phyloP scores from a whole-genome alignment of 2,329 filamentous ascomycete genomes.

The Cytospora chrysosperma region DNA sequence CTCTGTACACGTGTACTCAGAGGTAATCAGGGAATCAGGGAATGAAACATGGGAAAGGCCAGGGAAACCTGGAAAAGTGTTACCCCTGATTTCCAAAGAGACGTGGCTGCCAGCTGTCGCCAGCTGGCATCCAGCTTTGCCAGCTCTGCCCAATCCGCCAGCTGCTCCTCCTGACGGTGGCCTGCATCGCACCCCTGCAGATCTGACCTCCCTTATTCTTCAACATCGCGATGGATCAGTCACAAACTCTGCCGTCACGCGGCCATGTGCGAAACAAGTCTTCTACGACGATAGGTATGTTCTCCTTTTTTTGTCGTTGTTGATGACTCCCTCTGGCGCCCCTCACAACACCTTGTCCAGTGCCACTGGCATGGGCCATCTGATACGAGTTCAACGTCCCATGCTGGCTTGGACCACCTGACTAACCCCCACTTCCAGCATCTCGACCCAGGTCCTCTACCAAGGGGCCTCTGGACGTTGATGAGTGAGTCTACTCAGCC shows the following conservation, averaged over 20 bases:
- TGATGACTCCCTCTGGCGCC: too few relatives aligned
- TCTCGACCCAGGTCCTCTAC: slow-evolving; percentile 68
- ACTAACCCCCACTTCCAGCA: slow-evolving; percentile 37
- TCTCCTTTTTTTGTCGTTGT: neutral
- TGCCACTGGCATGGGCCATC: neutral
- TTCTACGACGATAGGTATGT: slow-evolving; percentile 37
- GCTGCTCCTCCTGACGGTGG: neutral
- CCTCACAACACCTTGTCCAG: too few relatives aligned
- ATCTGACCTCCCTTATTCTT: neutral
- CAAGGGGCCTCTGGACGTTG: slow-evolving; percentile 73
- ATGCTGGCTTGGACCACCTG: slow-evolving; percentile 4
- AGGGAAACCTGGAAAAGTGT: too few relatives aligned
- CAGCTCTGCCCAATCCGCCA: neutral
- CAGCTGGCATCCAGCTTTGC: neutral
- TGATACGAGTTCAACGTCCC: neutral
- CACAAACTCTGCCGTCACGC: slow-evolving; percentile 18
- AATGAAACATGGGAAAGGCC: neutral
- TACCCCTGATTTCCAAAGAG: neutral
- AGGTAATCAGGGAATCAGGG: neutral
- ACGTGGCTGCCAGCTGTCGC: neutral
- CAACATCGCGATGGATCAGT: slow-evolving; percentile 25
- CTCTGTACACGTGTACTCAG: too few relatives aligned
- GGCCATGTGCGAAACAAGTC: slow-evolving; percentile 41
- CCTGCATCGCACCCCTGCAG: neutral
- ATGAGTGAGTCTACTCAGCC: slow-evolving; percentile 60